Evolutionary conservation across 306 rosid species (phyloP).

Genomic region (Abrus precatorius): DNA sequence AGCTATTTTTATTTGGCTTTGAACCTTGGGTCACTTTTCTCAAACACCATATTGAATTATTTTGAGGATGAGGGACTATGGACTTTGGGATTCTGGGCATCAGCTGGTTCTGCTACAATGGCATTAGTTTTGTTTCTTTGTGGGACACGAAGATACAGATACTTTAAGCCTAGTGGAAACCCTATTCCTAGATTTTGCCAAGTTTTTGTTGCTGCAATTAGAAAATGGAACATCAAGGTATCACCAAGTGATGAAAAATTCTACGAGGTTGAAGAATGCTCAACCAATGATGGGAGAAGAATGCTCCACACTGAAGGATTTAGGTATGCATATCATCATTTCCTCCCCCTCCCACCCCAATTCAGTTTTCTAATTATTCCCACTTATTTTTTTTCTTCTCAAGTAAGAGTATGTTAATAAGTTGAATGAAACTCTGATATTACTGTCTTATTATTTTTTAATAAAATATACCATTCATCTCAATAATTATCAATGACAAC

Average conservation of each 20-base stretch:
- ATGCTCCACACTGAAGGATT: slow-evolving; percentile 76
- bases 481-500: not conserved
- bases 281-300: slow-evolving; percentile 57
- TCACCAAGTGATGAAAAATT: slow-evolving; percentile 48
- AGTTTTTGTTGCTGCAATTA: slow-evolving; percentile 67
- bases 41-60: slow-evolving; percentile 80
- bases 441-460: not conserved
- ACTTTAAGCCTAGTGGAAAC: slow-evolving; percentile 72
- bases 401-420: too few species aligned
- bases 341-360: not conserved
- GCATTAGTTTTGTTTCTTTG: slow-evolving; percentile 76
- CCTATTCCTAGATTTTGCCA: slow-evolving; percentile 76
- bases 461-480: not conserved
- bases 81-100: slow-evolving; percentile 88
- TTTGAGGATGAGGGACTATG: slow-evolving; percentile 80
- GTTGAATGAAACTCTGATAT: too few species aligned
- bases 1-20: slow-evolving; percentile 88
- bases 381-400: too few species aligned
- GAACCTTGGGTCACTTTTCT: slow-evolving; percentile 82
- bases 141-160: slow-evolving; percentile 76
- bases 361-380: too few species aligned
- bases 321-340: slow-evolving; percentile 52
- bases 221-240: slow-evolving; percentile 71
- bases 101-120: slow-evolving; percentile 70
- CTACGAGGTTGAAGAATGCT: slow-evolving; percentile 54